Base-by-base conservation (phyloP, 148 eudicot genomes). In the Camellia lanceoleosa region DNA sequence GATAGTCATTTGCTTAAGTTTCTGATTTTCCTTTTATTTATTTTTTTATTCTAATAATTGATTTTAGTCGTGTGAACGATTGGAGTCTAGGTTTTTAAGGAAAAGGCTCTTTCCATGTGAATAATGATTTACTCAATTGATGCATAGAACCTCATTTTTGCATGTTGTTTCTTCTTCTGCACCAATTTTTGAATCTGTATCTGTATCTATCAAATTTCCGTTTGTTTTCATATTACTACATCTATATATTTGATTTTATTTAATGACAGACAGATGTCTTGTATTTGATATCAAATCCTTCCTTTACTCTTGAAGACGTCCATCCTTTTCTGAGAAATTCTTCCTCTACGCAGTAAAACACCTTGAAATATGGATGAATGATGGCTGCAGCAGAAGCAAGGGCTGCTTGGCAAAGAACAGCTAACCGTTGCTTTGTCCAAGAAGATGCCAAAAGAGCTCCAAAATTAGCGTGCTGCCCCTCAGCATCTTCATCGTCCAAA, bases 401-500 rank as follows among this genome's bases (percentile, higher is more conserved):
- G 87, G 87, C 98, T 9, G 98, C 90, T 73, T 94, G 95, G 98
- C 98, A 94, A 76, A 90, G 98, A 88, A 82, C 95, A 63, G 98
- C 90, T 79, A 94, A 94, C 81, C 92, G 98, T 73, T 94, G 85
- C 87, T 90, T 94, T 83, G 93, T 90, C 5, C 98, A 94, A 83
- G 97, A 94, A 90, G 98, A 94, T 83, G 98, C 98, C 38, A 94
- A 94, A 87, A 87, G 98, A 88, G 97, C 98, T 89, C 97, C 98
- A 15, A 94, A 90, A 59, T 86, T 94, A 88, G 97, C 98, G 66
- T 94, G 92, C 80, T 89, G 93, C 41, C 91, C 92, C 19, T 82
- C 98, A 7, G 74, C 91, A 18, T 75, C 88, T 82, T 46, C 90
- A 52, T 85, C 88, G 46, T 81, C 86, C 52, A 92, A 88, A 79